Evolutionary conservation across 139 green algal species (phyloP), one percentile per base, ranked within the genome.

Genomic region (Tetradesmus lagerheimii): DNA sequence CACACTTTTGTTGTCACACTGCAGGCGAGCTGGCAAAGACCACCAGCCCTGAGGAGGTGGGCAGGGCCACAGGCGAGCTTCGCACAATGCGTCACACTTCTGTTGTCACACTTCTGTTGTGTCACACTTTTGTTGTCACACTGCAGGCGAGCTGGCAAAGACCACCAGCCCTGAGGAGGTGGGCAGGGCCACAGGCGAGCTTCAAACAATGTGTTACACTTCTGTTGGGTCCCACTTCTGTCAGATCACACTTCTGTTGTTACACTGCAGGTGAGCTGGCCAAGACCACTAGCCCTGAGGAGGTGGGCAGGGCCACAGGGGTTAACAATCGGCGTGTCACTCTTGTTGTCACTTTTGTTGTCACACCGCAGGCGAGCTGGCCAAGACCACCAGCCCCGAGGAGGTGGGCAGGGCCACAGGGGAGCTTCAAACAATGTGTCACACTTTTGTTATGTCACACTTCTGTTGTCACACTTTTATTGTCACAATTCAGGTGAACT

Each of bases 91-190:
- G n/a, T n/a, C n/a, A n/a, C n/a, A n/a, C n/a, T n/a, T n/a, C n/a
- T n/a, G n/a, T n/a, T n/a, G n/a, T n/a, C n/a, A n/a, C n/a, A n/a
- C n/a, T n/a, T n/a, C n/a, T n/a, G n/a, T 12, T 57, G 45, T n/a
- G n/a, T n/a, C n/a, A n/a, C n/a, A n/a, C n/a, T n/a, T n/a, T n/a
- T n/a, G n/a, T n/a, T n/a, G n/a, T n/a, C n/a, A n/a, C n/a, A n/a
- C n/a, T 86, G 31, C 90, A 37, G 92, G 92, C 27, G 84, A 43
- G 0, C 89, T 94, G 64, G 93, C 93, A 38, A 94, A 94, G 91
- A 95, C 93, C 74, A 95, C 93, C 57, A 91, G 71, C 23, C 93
- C 93, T 15, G 79, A 92, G 64, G 93, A 95, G 89, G 93, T 94
- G 16, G 93, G 93, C 23, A 75, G 93, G 6, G 93, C 93, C 31